Evolutionary conservation across 1,284 basidiomycete genomes (phyloP), one percentile per base, ranked within the genome.

Genomic region (Inonotus obliquus): DNA sequence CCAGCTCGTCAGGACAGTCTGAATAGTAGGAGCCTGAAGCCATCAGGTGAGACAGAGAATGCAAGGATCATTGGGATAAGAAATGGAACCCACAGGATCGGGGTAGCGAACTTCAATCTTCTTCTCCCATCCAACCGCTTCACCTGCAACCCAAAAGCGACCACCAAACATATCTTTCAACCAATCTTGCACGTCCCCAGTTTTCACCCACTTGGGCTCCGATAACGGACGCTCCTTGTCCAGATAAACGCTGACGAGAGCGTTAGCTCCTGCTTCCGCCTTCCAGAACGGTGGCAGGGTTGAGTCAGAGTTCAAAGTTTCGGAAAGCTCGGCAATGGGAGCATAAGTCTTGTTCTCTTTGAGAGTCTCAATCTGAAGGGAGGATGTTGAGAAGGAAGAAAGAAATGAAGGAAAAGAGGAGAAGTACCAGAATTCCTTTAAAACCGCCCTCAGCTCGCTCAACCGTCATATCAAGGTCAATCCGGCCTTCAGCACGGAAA

Each of bases 191-290:
- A 96, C 84, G 71, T 96, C 92, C 49, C 96, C 95, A 2, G 90
- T 91, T 72, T 93, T 93, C 51, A 95, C 91, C 96, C 96, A 99
- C 71, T 92, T 91, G 1, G 96, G 92, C 73, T 98, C 95, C 9
- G 92, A 94, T 32, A 98, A 76, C 0, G 96, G 95, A 62, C 90
- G 86, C 45, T 85, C 85, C 61, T 85, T 90, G 73, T 98, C 96
- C 60, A 98, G 81, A 73, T 91, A 83, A 29, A 86, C 82, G 29
- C 81, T 70, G 32, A 92, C 74, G 14, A 79, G 81, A 14, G 86
- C 69, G 45, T 81, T 79, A 14, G 79, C 73, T 23, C 87, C 83
- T 37, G 80, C 71, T 25, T 75, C 68, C 10, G 75, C 75, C 67
- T 81, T 84, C 59, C 79, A 78, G 67, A 92, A 89, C 5, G 85